Percentiles rank a stretch among this genome's conserved stretches.
Conservation (phyloP, 129 eudicot genomes). For the Flaveria bidentis region DNA sequence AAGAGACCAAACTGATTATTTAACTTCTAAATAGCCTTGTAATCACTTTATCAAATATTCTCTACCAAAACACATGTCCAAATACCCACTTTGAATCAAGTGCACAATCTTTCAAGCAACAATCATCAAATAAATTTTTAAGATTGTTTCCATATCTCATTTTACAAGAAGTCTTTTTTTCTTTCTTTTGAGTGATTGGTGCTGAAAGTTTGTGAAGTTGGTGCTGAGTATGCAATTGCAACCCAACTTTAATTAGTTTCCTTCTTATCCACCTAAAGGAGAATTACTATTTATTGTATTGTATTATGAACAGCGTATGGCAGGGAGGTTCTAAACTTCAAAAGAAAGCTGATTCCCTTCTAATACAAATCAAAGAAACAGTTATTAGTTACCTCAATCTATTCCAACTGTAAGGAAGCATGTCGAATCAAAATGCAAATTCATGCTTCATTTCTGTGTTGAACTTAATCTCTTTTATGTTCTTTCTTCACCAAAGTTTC, state of each 20-base stretch:
- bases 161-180: neutral
- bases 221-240: neutral
- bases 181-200: conserved; percentile 18
- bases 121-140: conserved; percentile 3
- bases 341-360: conserved; percentile 44
- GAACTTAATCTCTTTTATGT: conserved; percentile 11
- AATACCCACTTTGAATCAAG: conserved; percentile 17
- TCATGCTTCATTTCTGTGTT: neutral
- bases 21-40: neutral
- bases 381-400: conserved; percentile 37
- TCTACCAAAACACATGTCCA: conserved; percentile 9
- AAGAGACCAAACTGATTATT: neutral
- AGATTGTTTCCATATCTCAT: neutral
- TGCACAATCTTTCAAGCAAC: conserved; percentile 21
- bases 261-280: conserved; percentile 13
- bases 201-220: conserved; percentile 12
- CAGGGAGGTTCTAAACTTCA: conserved; percentile 44
- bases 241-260: neutral
- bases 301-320: conserved; percentile 53
- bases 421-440: neutral
- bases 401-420: conserved; percentile 54
- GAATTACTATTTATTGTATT: conserved; percentile 26
- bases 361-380: conserved; percentile 38
- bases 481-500: conserved; percentile 39
- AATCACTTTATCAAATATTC: neutral